Percentiles rank a stretch among this genome's conserved stretches.
Conservation (phyloP, 2,329 filamentous ascomycete species). For the Alternaria infectoria region DNA sequence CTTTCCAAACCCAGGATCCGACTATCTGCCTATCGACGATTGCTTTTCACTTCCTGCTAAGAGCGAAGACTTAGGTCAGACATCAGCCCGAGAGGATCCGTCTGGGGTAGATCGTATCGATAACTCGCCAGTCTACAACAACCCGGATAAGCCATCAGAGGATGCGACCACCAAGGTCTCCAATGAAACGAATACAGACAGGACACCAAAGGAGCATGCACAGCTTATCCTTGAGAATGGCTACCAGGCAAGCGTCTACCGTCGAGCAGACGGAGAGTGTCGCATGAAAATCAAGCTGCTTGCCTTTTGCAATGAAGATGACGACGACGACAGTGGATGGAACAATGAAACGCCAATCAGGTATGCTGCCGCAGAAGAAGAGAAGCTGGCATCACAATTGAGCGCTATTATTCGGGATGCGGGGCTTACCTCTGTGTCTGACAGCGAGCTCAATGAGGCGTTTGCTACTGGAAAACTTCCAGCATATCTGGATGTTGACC, state of each 20-base stretch:
- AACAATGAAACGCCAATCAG: neutral
- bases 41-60: neutral
- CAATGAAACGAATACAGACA: neutral
- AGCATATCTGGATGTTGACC: neutral
- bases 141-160: neutral
- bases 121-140: neutral
- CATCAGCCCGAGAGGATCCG: neutral
- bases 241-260: neutral
- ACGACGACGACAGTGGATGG: neutral
- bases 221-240: neutral
- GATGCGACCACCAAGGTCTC: neutral
- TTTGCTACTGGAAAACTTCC: slow-evolving; percentile 4
- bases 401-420: neutral
- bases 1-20: neutral
- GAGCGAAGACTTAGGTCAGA: neutral
- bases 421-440: neutral
- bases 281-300: neutral
- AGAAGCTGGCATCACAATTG: neutral
- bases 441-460: neutral
- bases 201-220: neutral
- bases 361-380: neutral
- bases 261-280: neutral
- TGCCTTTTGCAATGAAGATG: neutral
- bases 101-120: neutral
- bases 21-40: neutral